A percentile compares a stretch with the other conserved stretches of the same genome.
Conservation (phyloP, 2,329 filamentous ascomycete species). For the Simplicillium sp. region DNA sequence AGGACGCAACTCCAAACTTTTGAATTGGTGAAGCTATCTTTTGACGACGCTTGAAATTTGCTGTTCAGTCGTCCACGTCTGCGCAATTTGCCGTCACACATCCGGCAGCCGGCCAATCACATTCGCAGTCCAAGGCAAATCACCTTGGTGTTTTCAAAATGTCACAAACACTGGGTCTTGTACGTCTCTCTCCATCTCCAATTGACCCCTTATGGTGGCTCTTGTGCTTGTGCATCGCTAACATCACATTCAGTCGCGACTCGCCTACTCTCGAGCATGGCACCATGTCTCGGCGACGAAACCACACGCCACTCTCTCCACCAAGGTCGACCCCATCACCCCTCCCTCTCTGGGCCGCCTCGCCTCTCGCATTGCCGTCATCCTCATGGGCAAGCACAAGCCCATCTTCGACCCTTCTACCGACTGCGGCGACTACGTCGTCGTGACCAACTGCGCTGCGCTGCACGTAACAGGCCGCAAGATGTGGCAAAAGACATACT, state of each 20-base stretch:
- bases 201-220: background rate
- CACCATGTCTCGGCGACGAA: constrained; percentile 70
- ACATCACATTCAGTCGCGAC: constrained; percentile 58
- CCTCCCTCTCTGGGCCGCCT: constrained; percentile 81
- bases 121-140: too few species aligned
- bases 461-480: constrained; percentile 88
- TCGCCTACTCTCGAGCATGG: constrained; percentile 95
- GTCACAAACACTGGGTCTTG: constrained; percentile 72
- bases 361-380: constrained; percentile 74
- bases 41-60: too few species aligned
- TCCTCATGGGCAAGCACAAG: constrained; percentile 98
- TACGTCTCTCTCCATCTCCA: constrained; percentile 26
- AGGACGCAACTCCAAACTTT: too few species aligned
- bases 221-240: background rate
- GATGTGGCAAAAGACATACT: constrained; percentile 89
- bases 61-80: too few species aligned
- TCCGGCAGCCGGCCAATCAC: too few species aligned
- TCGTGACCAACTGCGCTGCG: constrained; percentile 80
- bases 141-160: constrained; percentile 29
- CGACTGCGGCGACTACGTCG: constrained; percentile 98
- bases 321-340: constrained; percentile 40
- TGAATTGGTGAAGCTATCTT: too few species aligned
- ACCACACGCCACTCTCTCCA: constrained; percentile 53
- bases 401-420: constrained; percentile 95
- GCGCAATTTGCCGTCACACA: too few species aligned